Evolutionary conservation across 768 basidiomycete genomes (phyloP).

Genomic region (Naganishia antarctica): DNA sequence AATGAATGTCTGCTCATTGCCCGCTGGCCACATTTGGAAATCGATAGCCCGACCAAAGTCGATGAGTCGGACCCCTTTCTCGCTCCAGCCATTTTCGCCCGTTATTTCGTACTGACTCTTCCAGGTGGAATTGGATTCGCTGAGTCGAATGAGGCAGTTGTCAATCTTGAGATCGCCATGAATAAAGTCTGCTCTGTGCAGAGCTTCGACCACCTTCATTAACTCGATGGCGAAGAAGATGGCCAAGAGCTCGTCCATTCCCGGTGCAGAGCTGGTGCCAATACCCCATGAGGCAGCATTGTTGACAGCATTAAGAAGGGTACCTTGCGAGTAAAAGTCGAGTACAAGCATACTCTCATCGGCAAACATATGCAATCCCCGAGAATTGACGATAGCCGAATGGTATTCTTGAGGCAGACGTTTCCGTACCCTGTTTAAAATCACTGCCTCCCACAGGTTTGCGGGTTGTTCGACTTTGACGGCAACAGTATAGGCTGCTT

Average conservation of each 20-base stretch:
- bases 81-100: slow-evolving; percentile 77
- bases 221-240: slow-evolving; percentile 94
- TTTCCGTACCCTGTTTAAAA: slow-evolving; percentile 70
- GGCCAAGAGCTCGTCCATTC: slow-evolving; percentile 83
- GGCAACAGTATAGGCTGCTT: slow-evolving; percentile 62
- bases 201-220: slow-evolving; percentile 69
- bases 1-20: slow-evolving; percentile 63
- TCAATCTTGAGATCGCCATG: slow-evolving; percentile 99
- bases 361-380: slow-evolving; percentile 71
- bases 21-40: slow-evolving; percentile 68
- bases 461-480: slow-evolving; percentile 86
- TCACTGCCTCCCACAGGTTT: slow-evolving; percentile 86
- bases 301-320: slow-evolving; percentile 86
- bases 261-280: slow-evolving; percentile 53
- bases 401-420: slow-evolving; percentile 60
- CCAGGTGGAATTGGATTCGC: slow-evolving; percentile 69
- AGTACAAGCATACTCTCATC: slow-evolving; percentile 89
- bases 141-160: slow-evolving; percentile 87
- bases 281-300: slow-evolving; percentile 69
- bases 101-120: slow-evolving; percentile 67
- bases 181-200: slow-evolving; percentile 79
- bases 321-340: slow-evolving; percentile 84
- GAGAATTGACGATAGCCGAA: slow-evolving; percentile 68
- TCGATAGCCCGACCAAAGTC: slow-evolving; percentile 98
- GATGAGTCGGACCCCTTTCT: slow-evolving; percentile 85